phyloP scores from a whole-genome alignment of 768 basidiomycete species.

The Russula dissimulans region DNA sequence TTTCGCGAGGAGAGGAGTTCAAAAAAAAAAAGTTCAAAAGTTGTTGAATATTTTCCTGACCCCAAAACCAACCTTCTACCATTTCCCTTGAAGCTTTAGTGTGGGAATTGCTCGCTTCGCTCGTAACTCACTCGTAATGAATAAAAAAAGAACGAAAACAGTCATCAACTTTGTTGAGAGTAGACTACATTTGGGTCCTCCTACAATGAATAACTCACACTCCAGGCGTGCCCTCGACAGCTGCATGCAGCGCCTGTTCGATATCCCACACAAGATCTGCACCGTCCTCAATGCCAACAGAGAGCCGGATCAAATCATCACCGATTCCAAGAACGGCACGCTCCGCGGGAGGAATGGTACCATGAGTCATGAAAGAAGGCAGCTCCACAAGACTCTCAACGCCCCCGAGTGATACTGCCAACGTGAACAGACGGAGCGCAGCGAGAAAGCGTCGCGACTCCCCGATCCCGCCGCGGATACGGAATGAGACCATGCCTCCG shows the following conservation, averaged over 20 bases:
- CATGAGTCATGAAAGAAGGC: slow-evolving; percentile 86
- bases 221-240: slow-evolving; percentile 19
- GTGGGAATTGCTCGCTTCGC: too few relatives aligned
- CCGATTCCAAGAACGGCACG: slow-evolving; percentile 66
- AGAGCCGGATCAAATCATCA: slow-evolving; percentile 66
- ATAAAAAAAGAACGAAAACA: too few relatives aligned
- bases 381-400: slow-evolving; percentile 88
- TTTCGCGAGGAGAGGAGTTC: too few relatives aligned
- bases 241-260: slow-evolving; percentile 49
- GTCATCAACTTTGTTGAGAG: too few relatives aligned
- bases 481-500: slow-evolving; percentile 81
- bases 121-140: too few relatives aligned
- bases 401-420: slow-evolving; percentile 87
- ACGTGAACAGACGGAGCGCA: slow-evolving; percentile 53
- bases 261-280: slow-evolving; percentile 75
- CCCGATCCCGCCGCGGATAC: slow-evolving; percentile 40
- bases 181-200: background rate
- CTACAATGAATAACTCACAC: background rate
- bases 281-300: slow-evolving; percentile 81
- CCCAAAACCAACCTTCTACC: too few relatives aligned
- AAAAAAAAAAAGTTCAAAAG: too few relatives aligned
- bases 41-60: too few relatives aligned
- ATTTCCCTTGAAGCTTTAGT: too few relatives aligned
- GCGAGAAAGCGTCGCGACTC: slow-evolving; percentile 64
- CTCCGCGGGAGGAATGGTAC: slow-evolving; percentile 59